These are phyloP conservation scores for Hemisphaericaspora lyxosophila DNA, from an alignment of 1,139 yeast genomes.

Conservation along the genomic window DNA sequence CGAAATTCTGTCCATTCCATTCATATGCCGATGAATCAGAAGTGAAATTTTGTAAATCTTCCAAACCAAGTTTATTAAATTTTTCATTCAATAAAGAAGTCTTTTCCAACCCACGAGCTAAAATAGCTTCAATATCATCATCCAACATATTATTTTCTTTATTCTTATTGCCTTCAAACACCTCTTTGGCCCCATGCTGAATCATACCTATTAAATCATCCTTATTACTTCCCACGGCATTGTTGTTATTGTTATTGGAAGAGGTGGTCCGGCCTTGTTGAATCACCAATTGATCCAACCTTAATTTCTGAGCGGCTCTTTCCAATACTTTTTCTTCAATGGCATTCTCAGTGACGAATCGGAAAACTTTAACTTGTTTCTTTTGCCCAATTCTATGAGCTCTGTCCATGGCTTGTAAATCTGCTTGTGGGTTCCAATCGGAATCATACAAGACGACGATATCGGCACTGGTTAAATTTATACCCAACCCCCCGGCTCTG, in stretches of 20 bases:
- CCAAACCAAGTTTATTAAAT: slow-evolving; percentile 82
- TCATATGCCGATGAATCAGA: slow-evolving; percentile 89
- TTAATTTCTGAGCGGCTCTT: slow-evolving; percentile 89
- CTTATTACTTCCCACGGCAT: slow-evolving; percentile 50
- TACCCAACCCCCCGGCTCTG: slow-evolving; percentile 98
- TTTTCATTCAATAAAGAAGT: slow-evolving; percentile 76
- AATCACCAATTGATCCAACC: slow-evolving; percentile 91
- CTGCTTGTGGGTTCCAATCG: slow-evolving; percentile 99
- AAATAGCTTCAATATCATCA: slow-evolving; percentile 77
- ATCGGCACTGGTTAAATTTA: slow-evolving; percentile 90
- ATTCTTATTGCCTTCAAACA: slow-evolving; percentile 52
- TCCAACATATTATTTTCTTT: slow-evolving; percentile 39
- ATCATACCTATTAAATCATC: slow-evolving; percentile 93
- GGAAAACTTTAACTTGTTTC: slow-evolving; percentile 87
- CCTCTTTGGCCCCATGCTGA: slow-evolving; percentile 93
- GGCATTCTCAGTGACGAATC: slow-evolving; percentile 94
- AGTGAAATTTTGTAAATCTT: slow-evolving; percentile 86
- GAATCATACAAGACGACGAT: slow-evolving; percentile 87
- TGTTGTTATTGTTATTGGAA: slow-evolving; percentile 33
- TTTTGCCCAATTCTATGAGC: slow-evolving; percentile 98
- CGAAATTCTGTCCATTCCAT: slow-evolving; percentile 96
- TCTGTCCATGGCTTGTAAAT: slow-evolving; percentile 97
- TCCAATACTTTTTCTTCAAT: slow-evolving; percentile 95
- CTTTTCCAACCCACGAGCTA: slow-evolving; percentile 75
- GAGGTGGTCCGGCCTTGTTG: slow-evolving; percentile 76